These are phyloP conservation scores for Epithemia pelagica DNA, from an alignment of 108 stramenopile genomes.

Conservation along the genomic window DNA sequence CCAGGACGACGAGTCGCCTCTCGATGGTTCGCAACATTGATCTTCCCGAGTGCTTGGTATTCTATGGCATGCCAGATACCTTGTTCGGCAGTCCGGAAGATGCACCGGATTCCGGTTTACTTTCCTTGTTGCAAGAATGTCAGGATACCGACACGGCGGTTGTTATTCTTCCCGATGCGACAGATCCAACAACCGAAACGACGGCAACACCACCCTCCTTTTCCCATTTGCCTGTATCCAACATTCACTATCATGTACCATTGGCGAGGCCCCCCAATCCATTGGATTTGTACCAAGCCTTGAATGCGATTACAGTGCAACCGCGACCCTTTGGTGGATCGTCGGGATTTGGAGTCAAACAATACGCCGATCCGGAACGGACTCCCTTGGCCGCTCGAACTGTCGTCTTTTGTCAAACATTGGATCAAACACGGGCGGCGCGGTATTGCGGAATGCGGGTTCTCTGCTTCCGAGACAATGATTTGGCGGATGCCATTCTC, in stretches of 20 bases:
- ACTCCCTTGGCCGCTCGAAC: slow-evolving; percentile 50
- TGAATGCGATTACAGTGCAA: slow-evolving; percentile 43
- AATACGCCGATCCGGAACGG: slow-evolving; percentile 55
- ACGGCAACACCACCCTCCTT: neutral
- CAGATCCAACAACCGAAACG: too few relatives aligned
- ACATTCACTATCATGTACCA: slow-evolving; percentile 9
- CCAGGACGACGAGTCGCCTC: too few relatives aligned
- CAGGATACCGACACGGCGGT: slow-evolving; percentile 53
- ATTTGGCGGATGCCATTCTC: slow-evolving; percentile 52
- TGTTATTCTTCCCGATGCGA: slow-evolving; percentile 36
- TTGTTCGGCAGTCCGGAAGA: neutral
- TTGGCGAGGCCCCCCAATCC: slow-evolving; percentile 74
- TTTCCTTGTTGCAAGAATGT: slow-evolving; percentile 55
- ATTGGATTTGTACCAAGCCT: slow-evolving; percentile 44
- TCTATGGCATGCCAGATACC: slow-evolving; percentile 43
- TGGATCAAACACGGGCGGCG: slow-evolving; percentile 45
- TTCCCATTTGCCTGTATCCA: too few relatives aligned
- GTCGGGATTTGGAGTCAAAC: slow-evolving; percentile 63
- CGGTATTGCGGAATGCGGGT: slow-evolving; percentile 57
- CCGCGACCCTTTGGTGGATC: slow-evolving; percentile 80
- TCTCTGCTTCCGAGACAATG: slow-evolving; percentile 46
- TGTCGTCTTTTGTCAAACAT: slow-evolving; percentile 51
- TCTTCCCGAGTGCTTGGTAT: slow-evolving; percentile 61
- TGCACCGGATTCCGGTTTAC: slow-evolving; percentile 36
- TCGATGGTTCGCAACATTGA: slow-evolving; percentile 78